phyloP scores from a whole-genome alignment of 495 filamentous ascomycete species.

The Neurospora sp. region DNA sequence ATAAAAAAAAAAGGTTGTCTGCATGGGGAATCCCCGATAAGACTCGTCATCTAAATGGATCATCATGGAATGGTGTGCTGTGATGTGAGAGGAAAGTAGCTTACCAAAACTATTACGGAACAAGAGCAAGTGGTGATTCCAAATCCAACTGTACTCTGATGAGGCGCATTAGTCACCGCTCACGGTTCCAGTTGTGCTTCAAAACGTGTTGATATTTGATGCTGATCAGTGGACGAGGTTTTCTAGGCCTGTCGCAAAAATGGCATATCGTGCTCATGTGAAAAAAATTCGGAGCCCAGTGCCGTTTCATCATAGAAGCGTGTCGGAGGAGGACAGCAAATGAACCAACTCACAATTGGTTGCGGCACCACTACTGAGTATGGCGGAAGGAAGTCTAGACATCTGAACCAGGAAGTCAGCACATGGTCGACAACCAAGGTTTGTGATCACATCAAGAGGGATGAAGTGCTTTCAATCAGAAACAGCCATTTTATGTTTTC shows the following conservation, averaged over 20 bases:
- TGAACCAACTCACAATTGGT: slow-evolving; percentile 11
- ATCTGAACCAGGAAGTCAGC: slow-evolving; percentile 8
- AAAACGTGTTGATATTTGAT: slow-evolving; percentile 9
- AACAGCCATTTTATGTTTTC: slow-evolving; percentile 85
- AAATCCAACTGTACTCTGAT: neutral
- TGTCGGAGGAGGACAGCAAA: slow-evolving; percentile 5
- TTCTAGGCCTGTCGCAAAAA: slow-evolving; percentile 99
- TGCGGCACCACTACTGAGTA: neutral
- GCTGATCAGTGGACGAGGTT: slow-evolving; percentile 97
- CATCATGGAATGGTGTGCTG: slow-evolving; percentile 42
- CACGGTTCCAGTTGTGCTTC: slow-evolving; percentile 9
- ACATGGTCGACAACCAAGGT: neutral
- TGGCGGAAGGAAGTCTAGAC: neutral
- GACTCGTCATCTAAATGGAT: slow-evolving; percentile 79
- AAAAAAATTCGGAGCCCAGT: slow-evolving; percentile 91
- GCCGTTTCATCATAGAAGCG: slow-evolving; percentile 83
- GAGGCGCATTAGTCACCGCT: neutral
- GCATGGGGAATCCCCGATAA: slow-evolving; percentile 71
- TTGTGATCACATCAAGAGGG: neutral
- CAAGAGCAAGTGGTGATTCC: neutral
- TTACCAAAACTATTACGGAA: neutral
- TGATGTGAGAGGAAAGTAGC: slow-evolving; percentile 1
- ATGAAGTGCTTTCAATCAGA: slow-evolving; percentile 51
- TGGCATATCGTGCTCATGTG: slow-evolving; percentile 77
- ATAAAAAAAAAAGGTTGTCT: slow-evolving; percentile 54